phyloP scores from a whole-genome alignment of 495 filamentous ascomycete species.

The Neurospora sp. region DNA sequence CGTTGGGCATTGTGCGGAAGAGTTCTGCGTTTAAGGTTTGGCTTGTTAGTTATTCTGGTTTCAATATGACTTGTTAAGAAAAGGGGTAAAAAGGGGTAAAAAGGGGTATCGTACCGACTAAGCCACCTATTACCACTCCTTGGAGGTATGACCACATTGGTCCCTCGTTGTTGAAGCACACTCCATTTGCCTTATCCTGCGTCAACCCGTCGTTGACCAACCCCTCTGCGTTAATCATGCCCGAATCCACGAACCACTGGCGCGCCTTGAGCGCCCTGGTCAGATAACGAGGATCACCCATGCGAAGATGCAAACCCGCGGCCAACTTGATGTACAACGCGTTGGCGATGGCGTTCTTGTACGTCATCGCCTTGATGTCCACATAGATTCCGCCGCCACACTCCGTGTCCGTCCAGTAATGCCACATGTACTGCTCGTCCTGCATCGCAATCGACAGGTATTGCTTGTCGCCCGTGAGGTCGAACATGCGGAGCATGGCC shows the following conservation, averaged over 20 bases:
- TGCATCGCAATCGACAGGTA: slow-evolving; percentile 45
- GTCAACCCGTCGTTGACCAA: slow-evolving; percentile 61
- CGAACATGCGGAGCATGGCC: slow-evolving; percentile 52
- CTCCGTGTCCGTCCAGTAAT: slow-evolving; percentile 43
- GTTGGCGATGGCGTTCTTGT: slow-evolving; percentile 62
- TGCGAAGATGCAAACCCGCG: slow-evolving; percentile 54
- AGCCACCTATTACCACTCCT: slow-evolving; percentile 58
- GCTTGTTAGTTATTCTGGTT: slow-evolving; percentile 25
- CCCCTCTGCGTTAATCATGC: slow-evolving; percentile 51
- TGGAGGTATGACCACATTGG: slow-evolving; percentile 67
- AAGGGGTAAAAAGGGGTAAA: neutral
- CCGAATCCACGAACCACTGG: slow-evolving; percentile 53
- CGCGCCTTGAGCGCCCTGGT: slow-evolving; percentile 45
- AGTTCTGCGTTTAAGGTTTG: slow-evolving; percentile 8
- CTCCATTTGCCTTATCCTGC: slow-evolving; percentile 9
- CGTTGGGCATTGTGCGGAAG: slow-evolving; percentile 11
- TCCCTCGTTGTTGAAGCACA: slow-evolving; percentile 51
- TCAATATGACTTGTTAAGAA: neutral
- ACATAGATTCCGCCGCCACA: slow-evolving; percentile 51
- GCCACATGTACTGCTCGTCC: slow-evolving; percentile 49
- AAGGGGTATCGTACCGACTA: slow-evolving; percentile 40
- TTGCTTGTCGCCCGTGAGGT: slow-evolving; percentile 41
- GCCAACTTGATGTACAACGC: slow-evolving; percentile 59
- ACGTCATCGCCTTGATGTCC: slow-evolving; percentile 44
- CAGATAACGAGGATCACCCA: slow-evolving; percentile 39